Evolutionary conservation across 2,329 filamentous ascomycete species (phyloP).

Genomic region (Hypoxylon sp.): DNA sequence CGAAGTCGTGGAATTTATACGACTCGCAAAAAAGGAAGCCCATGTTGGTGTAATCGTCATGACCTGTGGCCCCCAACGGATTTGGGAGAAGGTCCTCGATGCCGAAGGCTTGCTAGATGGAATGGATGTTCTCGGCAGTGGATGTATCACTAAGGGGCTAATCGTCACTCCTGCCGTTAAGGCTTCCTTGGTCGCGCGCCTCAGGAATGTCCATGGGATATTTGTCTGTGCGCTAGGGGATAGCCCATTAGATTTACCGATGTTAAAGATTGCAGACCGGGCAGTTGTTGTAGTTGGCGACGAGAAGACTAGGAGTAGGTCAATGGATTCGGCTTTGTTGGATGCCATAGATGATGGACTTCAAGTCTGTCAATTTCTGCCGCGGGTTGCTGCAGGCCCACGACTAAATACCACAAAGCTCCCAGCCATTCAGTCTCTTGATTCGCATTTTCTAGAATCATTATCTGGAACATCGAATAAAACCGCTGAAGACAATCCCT

Average conservation of each 20-base stretch:
- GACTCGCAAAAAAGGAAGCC: constrained; percentile 47
- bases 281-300: constrained; percentile 71
- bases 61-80: constrained; percentile 66
- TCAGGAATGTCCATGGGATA: constrained; percentile 56
- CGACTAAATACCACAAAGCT: constrained; percentile 62
- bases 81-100: constrained; percentile 71
- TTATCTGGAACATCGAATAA: constrained; percentile 27
- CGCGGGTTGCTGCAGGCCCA: constrained; percentile 58
- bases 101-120: constrained; percentile 57
- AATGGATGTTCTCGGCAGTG: constrained; percentile 68
- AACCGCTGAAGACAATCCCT: background rate
- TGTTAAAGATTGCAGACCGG: constrained; percentile 68
- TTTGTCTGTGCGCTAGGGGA: constrained; percentile 73
- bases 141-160: constrained; percentile 62
- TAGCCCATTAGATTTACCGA: constrained; percentile 70
- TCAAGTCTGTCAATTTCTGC: constrained; percentile 61
- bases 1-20: constrained; percentile 64
- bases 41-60: constrained; percentile 66
- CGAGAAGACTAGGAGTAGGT: constrained; percentile 62
- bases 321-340: constrained; percentile 65
- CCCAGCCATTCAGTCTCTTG: constrained; percentile 58
- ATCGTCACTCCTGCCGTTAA: constrained; percentile 69
- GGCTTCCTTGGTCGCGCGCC: constrained; percentile 60
- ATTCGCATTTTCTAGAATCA: constrained; percentile 46
- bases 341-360: constrained; percentile 61